These are phyloP conservation scores for Trypanosoma mega DNA, from an alignment of 208 protist species.

Conservation along the genomic window DNA sequence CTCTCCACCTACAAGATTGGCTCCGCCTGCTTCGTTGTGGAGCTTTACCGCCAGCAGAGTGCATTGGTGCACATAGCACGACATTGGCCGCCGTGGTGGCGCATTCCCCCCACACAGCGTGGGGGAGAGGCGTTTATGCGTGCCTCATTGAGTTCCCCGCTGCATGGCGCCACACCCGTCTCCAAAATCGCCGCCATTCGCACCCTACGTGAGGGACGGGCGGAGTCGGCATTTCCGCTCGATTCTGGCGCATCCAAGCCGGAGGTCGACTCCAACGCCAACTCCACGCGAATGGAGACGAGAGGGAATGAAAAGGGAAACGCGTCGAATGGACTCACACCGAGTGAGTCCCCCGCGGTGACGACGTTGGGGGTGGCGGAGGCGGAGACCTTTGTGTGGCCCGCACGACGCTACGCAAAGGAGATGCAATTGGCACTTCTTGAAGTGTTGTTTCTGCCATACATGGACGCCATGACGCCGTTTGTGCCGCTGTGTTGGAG, in stretches of 20 bases:
- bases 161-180: too few relatives aligned
- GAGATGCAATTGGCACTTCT: constrained; percentile 45
- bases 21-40: constrained; percentile 30
- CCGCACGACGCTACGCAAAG: constrained; percentile 35
- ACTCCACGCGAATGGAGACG: neutral
- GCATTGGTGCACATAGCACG: neutral
- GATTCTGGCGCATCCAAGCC: neutral
- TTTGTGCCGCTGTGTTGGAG: constrained; percentile 57
- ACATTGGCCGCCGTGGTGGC: neutral
- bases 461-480: constrained; percentile 29
- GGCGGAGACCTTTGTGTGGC: neutral
- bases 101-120: neutral
- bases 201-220: too few relatives aligned
- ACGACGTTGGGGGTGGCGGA: neutral
- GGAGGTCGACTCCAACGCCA: neutral
- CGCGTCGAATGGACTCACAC: neutral
- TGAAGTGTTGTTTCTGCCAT: constrained; percentile 51
- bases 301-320: neutral
- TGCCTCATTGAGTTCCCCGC: too few relatives aligned
- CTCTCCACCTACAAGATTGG: constrained; percentile 39
- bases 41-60: constrained; percentile 49
- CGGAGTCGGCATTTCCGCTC: neutral
- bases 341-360: neutral
- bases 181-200: too few relatives aligned
- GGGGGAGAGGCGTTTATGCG: too few relatives aligned